A percentile compares a stretch with the other conserved stretches of the same genome.
phyloP scores from a whole-genome alignment of 2,329 filamentous ascomycete genomes.

The Talaromyces sp. region DNA sequence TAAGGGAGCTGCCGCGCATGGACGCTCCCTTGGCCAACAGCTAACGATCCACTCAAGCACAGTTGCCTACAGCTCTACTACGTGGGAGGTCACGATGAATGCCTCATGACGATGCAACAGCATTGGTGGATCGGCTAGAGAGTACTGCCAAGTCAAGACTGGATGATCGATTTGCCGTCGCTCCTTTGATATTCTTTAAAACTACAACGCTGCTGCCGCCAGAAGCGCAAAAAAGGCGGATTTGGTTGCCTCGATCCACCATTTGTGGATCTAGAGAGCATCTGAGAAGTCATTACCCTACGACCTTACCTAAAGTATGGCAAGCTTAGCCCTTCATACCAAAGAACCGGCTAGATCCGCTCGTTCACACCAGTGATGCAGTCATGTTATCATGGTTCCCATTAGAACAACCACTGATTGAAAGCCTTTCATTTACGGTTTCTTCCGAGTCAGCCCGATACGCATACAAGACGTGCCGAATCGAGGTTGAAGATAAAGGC shows the following conservation, averaged over 20 bases:
- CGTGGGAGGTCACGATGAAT: not conserved
- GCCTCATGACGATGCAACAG: not conserved
- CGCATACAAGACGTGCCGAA: not conserved
- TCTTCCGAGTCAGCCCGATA: not conserved
- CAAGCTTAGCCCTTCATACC: not conserved
- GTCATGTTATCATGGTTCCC: not conserved
- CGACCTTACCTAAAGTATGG: not conserved
- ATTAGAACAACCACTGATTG: not conserved
- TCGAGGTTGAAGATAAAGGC: not conserved
- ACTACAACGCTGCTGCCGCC: not conserved
- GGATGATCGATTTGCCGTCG: not conserved
- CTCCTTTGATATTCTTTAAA: not conserved
- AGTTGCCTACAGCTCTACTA: not conserved
- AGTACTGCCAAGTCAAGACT: not conserved
- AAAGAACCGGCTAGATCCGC: not conserved
- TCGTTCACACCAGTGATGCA: not conserved
- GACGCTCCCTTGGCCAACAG: not conserved
- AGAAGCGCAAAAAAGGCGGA: not conserved
- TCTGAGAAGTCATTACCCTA: not conserved
- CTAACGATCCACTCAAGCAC: not conserved
- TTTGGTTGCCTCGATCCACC: not conserved
- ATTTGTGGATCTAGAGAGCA: not conserved
- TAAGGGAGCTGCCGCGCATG: not conserved
- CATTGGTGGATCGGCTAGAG: not conserved
- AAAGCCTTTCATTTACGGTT: not conserved